A percentile compares a stretch with the other conserved stretches of the same genome.
These are phyloP conservation scores for Mycena venus DNA, from an alignment of 768 basidiomycete genomes.

Conservation along the genomic window DNA sequence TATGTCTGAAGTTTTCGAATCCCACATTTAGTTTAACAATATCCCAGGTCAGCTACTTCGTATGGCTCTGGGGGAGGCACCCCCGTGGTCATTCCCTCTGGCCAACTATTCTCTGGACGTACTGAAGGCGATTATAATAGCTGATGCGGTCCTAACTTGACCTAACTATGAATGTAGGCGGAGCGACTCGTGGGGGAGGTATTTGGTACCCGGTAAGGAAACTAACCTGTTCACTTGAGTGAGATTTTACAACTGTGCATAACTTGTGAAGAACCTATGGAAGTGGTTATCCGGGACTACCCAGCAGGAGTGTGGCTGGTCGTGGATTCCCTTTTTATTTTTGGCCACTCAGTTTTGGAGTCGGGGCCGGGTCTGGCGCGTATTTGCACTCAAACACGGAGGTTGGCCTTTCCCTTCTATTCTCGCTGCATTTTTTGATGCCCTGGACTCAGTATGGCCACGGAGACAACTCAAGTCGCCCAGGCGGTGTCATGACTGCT, in stretches of 20 bases:
- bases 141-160: not conserved
- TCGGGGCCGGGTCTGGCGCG: slow-evolving; percentile 26
- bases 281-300: slow-evolving; percentile 59
- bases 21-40: not conserved
- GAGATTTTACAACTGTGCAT: not conserved
- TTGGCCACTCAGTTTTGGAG: slow-evolving; percentile 61
- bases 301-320: slow-evolving; percentile 49
- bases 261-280: slow-evolving; percentile 55
- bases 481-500: slow-evolving; percentile 62
- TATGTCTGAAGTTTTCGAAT: not conserved
- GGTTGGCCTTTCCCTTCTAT: not conserved
- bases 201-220: slow-evolving; percentile 45
- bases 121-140: not conserved
- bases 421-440: not conserved
- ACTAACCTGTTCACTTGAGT: not conserved
- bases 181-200: slow-evolving; percentile 52
- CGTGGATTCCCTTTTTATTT: slow-evolving; percentile 60
- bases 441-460: slow-evolving; percentile 54
- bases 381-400: slow-evolving; percentile 45
- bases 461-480: slow-evolving; percentile 59
- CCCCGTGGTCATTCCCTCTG: slow-evolving; percentile 43
- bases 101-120: slow-evolving; percentile 49
- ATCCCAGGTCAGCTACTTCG: slow-evolving; percentile 35
- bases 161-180: slow-evolving; percentile 42
- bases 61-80: slow-evolving; percentile 51